Evolutionary conservation across 2,329 filamentous ascomycete species (phyloP).

Genomic region (Metarhizium sp.): DNA sequence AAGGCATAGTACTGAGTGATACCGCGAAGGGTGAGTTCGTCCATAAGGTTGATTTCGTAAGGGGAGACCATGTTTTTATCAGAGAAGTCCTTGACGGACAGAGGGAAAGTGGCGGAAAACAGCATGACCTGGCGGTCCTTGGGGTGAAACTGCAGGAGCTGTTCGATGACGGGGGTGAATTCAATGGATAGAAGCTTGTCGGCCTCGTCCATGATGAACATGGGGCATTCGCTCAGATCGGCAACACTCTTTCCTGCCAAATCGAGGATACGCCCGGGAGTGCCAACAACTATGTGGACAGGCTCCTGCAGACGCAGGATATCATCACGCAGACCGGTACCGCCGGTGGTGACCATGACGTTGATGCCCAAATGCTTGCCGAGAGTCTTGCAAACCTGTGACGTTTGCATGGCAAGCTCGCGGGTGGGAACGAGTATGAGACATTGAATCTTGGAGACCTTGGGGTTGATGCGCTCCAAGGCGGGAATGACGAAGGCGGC

Average conservation of each 20-base stretch:
- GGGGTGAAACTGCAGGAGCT: constrained; percentile 88
- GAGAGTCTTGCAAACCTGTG: constrained; percentile 96
- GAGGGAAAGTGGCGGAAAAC: constrained; percentile 94
- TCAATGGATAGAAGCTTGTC: constrained; percentile 95
- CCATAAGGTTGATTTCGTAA: constrained; percentile 99
- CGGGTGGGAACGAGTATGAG: constrained; percentile 93
- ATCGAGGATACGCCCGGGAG: constrained; percentile 91
- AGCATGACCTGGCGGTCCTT: constrained; percentile 99
- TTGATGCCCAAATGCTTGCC: constrained; percentile 96
- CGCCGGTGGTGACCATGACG: constrained; percentile 98
- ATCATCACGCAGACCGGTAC: constrained; percentile 89
- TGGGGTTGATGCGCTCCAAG: constrained; percentile 92
- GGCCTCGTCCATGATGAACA: constrained; percentile 99
- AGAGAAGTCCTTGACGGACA: constrained; percentile 95
- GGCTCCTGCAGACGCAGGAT: constrained; percentile 90
- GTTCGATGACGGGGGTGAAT: constrained; percentile 95
- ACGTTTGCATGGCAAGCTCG: constrained; percentile 96
- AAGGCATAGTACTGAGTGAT: constrained; percentile 99
- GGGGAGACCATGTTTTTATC: constrained; percentile 96
- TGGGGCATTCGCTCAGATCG: constrained; percentile 90
- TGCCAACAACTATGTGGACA: constrained; percentile 96
- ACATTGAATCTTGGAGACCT: constrained; percentile 91
- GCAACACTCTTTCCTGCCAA: constrained; percentile 93
- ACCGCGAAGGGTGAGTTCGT: constrained; percentile 92
- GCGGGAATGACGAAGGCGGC: constrained; percentile 95